Percentiles rank a stretch among this genome's conserved stretches.
Evolutionary conservation across 192 early-diverging fungal genomes (phyloP).

Genomic region (Entomortierella lignicola): DNA sequence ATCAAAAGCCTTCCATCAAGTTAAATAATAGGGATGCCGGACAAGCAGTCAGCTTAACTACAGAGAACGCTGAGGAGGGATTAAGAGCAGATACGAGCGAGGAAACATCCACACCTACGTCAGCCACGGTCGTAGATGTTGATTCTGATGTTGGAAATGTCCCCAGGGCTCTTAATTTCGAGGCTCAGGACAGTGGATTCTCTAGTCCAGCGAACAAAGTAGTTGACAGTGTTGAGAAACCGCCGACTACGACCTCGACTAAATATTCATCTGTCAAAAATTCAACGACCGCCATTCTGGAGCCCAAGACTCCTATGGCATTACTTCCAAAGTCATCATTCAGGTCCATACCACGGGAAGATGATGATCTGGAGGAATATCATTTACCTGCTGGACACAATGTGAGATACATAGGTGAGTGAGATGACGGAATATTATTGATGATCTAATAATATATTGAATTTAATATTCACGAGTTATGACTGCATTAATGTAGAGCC

Average conservation of each 20-base stretch:
- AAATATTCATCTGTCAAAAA: not conserved
- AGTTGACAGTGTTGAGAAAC: not conserved
- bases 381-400: slow-evolving; percentile 77
- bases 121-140: not conserved
- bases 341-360: slow-evolving; percentile 35
- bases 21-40: not conserved
- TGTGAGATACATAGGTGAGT: slow-evolving; percentile 72
- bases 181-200: not conserved
- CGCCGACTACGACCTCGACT: not conserved
- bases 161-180: not conserved
- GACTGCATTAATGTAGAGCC: slow-evolving; percentile 54
- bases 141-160: not conserved
- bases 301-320: slow-evolving; percentile 36
- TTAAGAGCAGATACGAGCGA: slow-evolving; percentile 3
- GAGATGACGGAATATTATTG: not conserved
- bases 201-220: not conserved
- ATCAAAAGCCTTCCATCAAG: not conserved
- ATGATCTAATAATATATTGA: no score
- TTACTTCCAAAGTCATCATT: slow-evolving; percentile 61
- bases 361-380: slow-evolving; percentile 56
- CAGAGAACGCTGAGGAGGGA: not conserved
- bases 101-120: not conserved
- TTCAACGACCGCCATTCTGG: slow-evolving; percentile 6
- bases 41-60: not conserved
- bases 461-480: no score